phyloP scores from a whole-genome alignment of 2,329 filamentous ascomycete species.

The Fusarium cyanostomum region DNA sequence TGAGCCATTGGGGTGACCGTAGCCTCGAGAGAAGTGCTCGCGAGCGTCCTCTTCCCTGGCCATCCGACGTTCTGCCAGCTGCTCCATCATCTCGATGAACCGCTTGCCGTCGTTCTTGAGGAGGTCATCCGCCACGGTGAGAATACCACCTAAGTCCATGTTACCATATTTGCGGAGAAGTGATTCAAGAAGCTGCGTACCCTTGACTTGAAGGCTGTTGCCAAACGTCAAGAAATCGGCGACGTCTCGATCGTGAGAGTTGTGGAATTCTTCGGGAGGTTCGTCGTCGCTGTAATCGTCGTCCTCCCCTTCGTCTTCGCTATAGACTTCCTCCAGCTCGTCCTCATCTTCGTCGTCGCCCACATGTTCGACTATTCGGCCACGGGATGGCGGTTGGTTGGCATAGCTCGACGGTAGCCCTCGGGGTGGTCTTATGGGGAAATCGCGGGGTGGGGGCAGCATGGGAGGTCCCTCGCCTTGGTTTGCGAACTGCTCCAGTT shows the following conservation, averaged over 20 bases:
- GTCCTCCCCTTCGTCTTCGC: conserved; percentile 64
- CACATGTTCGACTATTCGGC: conserved; percentile 76
- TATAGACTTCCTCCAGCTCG: conserved; percentile 61
- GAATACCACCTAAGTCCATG: conserved; percentile 82
- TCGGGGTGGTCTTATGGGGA: conserved; percentile 67
- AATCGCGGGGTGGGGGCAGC: conserved; percentile 64
- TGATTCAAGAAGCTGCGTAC: conserved; percentile 62
- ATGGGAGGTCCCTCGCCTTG: conserved; percentile 73
- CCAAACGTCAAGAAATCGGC: conserved; percentile 97
- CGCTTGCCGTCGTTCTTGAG: conserved; percentile 99
- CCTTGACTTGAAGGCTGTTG: conserved; percentile 94
- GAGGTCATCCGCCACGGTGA: conserved; percentile 97
- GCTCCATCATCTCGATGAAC: conserved; percentile 99
- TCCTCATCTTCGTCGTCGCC: conserved; percentile 66
- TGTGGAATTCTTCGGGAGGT: conserved; percentile 73
- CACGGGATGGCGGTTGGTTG: conserved; percentile 75
- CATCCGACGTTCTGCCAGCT: conserved; percentile 96
- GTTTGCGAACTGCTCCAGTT: conserved; percentile 97
- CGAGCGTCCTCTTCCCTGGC: conserved; percentile 89
- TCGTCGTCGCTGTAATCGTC: conserved; percentile 74
- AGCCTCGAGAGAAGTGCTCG: conserved; percentile 68
- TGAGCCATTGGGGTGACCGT: conserved; percentile 69
- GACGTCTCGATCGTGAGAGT: conserved; percentile 70
- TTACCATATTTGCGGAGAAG: conserved; percentile 57
- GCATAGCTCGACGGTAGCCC: conserved; percentile 67